Percentiles rank a stretch among this genome's conserved stretches.
These are phyloP conservation scores for Phylloporus sp. DNA, from an alignment of 768 basidiomycete species.

Conservation along the genomic window DNA sequence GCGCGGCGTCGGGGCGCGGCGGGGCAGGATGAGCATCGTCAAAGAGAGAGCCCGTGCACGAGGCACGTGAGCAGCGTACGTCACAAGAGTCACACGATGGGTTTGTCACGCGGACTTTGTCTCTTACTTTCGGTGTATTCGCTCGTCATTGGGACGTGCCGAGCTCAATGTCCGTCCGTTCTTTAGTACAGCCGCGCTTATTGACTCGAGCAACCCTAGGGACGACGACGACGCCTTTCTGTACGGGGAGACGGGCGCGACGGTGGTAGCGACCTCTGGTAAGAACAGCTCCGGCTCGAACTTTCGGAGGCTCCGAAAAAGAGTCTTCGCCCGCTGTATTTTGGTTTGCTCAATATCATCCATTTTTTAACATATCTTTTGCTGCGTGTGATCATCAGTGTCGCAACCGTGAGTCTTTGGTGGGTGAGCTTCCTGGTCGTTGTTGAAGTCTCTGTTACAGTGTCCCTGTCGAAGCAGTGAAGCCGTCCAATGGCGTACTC, in stretches of 20 bases:
- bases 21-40: constrained; percentile 12
- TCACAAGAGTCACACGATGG: constrained; percentile 25
- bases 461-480: constrained; percentile 40
- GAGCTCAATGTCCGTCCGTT: constrained; percentile 30
- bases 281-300: constrained; percentile 34
- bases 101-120: constrained; percentile 25
- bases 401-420: constrained; percentile 59
- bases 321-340: constrained; percentile 33
- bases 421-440: constrained; percentile 20
- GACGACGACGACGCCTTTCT: constrained; percentile 82
- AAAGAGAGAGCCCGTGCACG: constrained; percentile 1
- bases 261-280: constrained; percentile 41
- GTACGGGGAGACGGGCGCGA: constrained; percentile 54
- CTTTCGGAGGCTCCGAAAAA: constrained; percentile 22
- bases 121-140: constrained; percentile 19
- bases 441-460: constrained; percentile 28
- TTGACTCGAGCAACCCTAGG: constrained; percentile 37
- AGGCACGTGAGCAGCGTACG: constrained; percentile 4
- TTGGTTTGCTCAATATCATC: constrained; percentile 35
- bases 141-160: constrained; percentile 17
- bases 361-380: constrained; percentile 37
- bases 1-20: constrained; percentile 10
- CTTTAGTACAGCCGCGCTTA: constrained; percentile 15
- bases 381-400: constrained; percentile 45
- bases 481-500: constrained; percentile 46